Conservation (phyloP, 192 early-diverging fungal genomes). For the Coemansia asiatica region DNA sequence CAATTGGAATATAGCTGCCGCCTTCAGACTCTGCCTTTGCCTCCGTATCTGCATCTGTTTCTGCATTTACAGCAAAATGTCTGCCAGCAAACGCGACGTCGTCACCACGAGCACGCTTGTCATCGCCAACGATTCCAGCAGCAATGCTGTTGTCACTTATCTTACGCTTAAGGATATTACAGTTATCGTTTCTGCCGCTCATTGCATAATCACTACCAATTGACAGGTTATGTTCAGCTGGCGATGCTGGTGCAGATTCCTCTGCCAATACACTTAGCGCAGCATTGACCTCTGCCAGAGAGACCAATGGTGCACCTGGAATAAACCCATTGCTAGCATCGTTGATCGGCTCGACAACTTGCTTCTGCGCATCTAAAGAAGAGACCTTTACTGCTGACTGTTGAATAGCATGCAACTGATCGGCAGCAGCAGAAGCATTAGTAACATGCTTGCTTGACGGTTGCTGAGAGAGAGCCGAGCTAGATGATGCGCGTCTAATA, state of each 20-base stretch:
- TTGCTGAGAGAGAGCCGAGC: background rate
- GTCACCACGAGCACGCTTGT: constrained; percentile 14
- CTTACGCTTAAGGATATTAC: constrained; percentile 24
- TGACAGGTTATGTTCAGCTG: background rate
- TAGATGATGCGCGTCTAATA: constrained; percentile 8
- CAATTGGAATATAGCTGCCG: background rate
- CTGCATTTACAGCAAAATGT: background rate
- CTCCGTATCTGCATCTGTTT: too few relatives aligned
- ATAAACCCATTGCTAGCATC: background rate
- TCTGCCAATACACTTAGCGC: constrained; percentile 30
- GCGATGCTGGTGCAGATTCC: background rate
- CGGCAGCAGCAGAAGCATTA: too few relatives aligned
- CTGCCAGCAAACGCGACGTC: background rate
- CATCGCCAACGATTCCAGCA: constrained; percentile 1
- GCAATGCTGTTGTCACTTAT: background rate
- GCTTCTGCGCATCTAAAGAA: background rate
- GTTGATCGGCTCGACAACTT: background rate
- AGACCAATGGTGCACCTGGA: constrained; percentile 18
- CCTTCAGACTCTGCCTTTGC: background rate
- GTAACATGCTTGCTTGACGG: background rate
- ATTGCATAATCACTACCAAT: too few relatives aligned
- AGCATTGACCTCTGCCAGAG: constrained; percentile 35
- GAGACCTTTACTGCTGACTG: background rate
- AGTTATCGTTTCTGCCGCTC: too few relatives aligned
- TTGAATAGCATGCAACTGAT: too few relatives aligned